A percentile compares a stretch with the other conserved stretches of the same genome.
Evolutionary conservation across 75 land plant species (phyloP).

Genomic region (Sequoia sempervirens): DNA sequence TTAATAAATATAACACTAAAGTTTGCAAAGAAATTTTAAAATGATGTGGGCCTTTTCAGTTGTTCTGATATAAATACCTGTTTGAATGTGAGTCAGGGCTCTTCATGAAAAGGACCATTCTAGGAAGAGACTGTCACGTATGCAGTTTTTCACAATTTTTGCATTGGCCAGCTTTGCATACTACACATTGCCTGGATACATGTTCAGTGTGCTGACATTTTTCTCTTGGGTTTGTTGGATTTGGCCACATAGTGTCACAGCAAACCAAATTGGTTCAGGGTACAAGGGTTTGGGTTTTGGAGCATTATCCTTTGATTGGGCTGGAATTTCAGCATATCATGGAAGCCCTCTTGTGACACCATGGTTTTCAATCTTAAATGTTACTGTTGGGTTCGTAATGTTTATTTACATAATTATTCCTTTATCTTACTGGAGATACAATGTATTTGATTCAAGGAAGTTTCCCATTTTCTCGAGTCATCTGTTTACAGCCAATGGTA

Average conservation of each 20-base stretch:
- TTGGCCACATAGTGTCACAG: slow-evolving; percentile 72
- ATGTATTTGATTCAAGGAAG: slow-evolving; percentile 65
- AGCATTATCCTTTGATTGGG: slow-evolving; percentile 85
- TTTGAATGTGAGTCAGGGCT: slow-evolving; percentile 42
- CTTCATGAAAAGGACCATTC: slow-evolving; percentile 72
- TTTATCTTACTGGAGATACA: slow-evolving; percentile 63
- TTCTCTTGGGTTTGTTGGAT: slow-evolving; percentile 92
- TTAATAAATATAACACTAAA: background rate
- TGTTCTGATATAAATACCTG: background rate
- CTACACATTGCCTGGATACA: slow-evolving; percentile 78
- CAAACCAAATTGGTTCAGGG: slow-evolving; percentile 90
- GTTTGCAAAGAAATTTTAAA: background rate
- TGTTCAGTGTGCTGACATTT: slow-evolving; percentile 68
- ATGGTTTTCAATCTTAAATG: slow-evolving; percentile 69
- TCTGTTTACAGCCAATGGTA: slow-evolving; percentile 55
- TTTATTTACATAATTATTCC: slow-evolving; percentile 75
- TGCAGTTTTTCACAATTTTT: slow-evolving; percentile 64
- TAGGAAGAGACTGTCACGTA: slow-evolving; percentile 55
- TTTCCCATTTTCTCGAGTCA: slow-evolving; percentile 87
- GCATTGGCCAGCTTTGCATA: slow-evolving; percentile 69
- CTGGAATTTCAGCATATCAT: slow-evolving; percentile 73
- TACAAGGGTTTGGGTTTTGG: slow-evolving; percentile 80
- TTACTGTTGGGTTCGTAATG: slow-evolving; percentile 66
- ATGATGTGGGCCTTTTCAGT: background rate
- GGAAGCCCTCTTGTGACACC: slow-evolving; percentile 89